Conservation (phyloP, 768 basidiomycete species). For the Suillus fuscotomentosus region DNA sequence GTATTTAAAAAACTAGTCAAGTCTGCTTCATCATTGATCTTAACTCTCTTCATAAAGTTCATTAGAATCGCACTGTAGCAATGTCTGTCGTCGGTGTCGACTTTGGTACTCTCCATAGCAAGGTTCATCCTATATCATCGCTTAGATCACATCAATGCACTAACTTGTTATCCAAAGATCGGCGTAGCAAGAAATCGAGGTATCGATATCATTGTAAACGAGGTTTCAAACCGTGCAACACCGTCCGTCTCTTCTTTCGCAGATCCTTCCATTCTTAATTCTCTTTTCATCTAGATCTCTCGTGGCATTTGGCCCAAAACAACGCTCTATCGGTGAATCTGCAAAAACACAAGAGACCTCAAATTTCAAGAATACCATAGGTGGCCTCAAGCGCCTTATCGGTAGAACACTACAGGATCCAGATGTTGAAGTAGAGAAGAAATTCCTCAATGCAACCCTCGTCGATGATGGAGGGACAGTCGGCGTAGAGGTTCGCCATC, state of each 20-base stretch:
- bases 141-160: constrained; percentile 5
- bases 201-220: constrained; percentile 98
- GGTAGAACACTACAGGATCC: constrained; percentile 79
- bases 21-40: constrained; percentile 3
- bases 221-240: constrained; percentile 95
- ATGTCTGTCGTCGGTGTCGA: constrained; percentile 97
- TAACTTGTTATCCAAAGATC: constrained; percentile 50
- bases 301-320: constrained; percentile 90
- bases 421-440: constrained; percentile 85
- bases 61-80: constrained; percentile 3
- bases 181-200: constrained; percentile 94
- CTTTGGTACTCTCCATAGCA: constrained; percentile 87
- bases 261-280: not conserved
- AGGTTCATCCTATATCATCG: constrained; percentile 45
- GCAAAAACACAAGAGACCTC: constrained; percentile 98
- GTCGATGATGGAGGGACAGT: constrained; percentile 83
- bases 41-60: not conserved
- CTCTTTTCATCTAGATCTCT: constrained; percentile 64
- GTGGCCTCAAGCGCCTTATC: constrained; percentile 86
- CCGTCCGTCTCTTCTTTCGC: constrained; percentile 60
- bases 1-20: constrained; percentile 8
- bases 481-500: constrained; percentile 68
- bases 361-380: constrained; percentile 97
- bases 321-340: constrained; percentile 88
- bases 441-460: constrained; percentile 85